Evolutionary conservation across 257 asterid species (phyloP), one percentile per base, ranked within the genome.

Genomic region (Ajuga chamaepitys): DNA sequence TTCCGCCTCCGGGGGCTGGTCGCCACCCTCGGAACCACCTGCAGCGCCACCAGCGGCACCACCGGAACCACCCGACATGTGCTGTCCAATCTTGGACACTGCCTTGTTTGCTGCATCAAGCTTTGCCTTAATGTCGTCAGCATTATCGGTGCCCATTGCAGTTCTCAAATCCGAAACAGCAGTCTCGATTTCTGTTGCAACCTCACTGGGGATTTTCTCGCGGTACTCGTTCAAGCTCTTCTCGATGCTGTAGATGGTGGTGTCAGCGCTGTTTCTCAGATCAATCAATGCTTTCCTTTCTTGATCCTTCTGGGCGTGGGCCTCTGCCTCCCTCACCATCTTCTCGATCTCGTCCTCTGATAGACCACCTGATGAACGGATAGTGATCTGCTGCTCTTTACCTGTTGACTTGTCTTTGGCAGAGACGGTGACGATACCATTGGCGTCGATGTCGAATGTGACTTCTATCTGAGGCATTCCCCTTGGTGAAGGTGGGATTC

Each of bases 391-490:
- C 58, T 86, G 91, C 75, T 86, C 91, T 67, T 84, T 85, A 25
- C 82, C 80, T 0, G 95, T 85, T 40, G 91, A 64, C 61, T 78
- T 86, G 74, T 86, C 95, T 64, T 80, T 82, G 0, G 91, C 89
- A 8, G 87, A 80, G n/a, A 84, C 91, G 0, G 85, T 82, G 10
- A 84, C 84, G 0, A 86, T 80, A 0, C 95, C 95, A 42, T 86
- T 86, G 35, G 95, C 95, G 56, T 86, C 89, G 9, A 86, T 86
- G 14, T 86, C 91, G 3, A 86, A 86, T 0, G 91, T 78, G 25
- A 86, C 91, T 67, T 86, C 88, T 0, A 86, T 80, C 62, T 84
- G 95, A 28, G 95, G 89, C 79, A 84, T 41, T 45, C 91, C 86
- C 50, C 91, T 78, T 1, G 95, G 91, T 22, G 91, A 82, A 4